Conservation (phyloP, 768 basidiomycete species). For the Ramaria rubella region DNA sequence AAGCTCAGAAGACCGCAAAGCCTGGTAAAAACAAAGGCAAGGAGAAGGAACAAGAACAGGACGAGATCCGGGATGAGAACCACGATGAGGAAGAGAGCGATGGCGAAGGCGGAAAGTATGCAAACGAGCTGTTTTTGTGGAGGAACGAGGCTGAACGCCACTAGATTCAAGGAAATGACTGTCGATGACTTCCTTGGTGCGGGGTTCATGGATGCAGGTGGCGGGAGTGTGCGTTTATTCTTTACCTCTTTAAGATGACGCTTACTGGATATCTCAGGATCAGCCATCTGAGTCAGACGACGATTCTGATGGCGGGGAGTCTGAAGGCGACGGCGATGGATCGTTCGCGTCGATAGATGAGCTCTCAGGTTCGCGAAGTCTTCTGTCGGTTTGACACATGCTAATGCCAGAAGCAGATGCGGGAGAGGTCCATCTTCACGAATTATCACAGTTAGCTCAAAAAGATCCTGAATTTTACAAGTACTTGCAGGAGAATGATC, state of each 20-base stretch:
- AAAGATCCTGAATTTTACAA: conserved; percentile 99
- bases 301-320: conserved; percentile 33
- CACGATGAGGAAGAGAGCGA: conserved; percentile 21
- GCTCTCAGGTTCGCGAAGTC: conserved; percentile 47
- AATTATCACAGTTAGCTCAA: conserved; percentile 83
- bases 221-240: conserved; percentile 35
- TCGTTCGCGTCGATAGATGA: conserved; percentile 78
- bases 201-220: conserved; percentile 60
- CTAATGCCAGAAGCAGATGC: conserved; percentile 44
- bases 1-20: conserved; percentile 26
- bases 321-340: conserved; percentile 42
- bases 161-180: conserved; percentile 48
- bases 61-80: conserved; percentile 22
- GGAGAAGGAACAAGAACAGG: too few species aligned
- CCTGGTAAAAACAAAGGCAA: conserved; percentile 21
- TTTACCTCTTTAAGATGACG: conserved; percentile 3
- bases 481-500: conserved; percentile 93
- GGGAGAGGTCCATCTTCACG: conserved; percentile 66
- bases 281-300: conserved; percentile 25
- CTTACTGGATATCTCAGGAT: conserved; percentile 17
- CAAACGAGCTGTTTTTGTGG: background rate
- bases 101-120: conserved; percentile 13
- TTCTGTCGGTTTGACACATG: background rate
- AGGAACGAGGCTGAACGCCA: background rate
- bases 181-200: conserved; percentile 74